These are phyloP conservation scores for Tetraselmis striata DNA, from an alignment of 139 green algal species.

Conservation along the genomic window DNA sequence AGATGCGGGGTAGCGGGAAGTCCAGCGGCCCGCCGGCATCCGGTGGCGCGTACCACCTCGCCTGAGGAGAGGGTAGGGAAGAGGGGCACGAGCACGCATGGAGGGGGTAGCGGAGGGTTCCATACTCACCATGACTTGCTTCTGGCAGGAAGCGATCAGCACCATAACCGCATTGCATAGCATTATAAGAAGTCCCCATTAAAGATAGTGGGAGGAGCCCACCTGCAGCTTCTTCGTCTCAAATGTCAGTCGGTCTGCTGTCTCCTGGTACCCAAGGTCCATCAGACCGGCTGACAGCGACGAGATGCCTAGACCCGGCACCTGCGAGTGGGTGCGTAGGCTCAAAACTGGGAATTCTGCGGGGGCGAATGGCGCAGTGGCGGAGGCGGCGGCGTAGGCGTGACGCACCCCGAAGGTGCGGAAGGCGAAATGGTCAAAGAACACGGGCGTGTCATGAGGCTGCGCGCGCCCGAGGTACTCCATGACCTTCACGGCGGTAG, in stretches of 20 bases:
- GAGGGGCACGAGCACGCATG: no score
- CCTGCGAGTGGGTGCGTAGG: no score
- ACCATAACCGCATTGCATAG: no score
- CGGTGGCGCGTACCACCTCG: neutral
- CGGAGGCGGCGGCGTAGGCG: no score
- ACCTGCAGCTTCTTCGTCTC: neutral
- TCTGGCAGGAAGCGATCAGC: no score
- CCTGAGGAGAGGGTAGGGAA: no score
- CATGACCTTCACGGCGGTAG: neutral
- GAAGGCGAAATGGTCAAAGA: neutral
- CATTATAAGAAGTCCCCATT: no score
- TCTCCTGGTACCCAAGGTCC: neutral
- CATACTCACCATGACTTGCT: no score
- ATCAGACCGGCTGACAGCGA: neutral
- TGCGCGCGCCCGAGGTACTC: neutral
- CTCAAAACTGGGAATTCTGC: no score
- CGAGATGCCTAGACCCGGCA: neutral
- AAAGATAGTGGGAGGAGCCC: no score
- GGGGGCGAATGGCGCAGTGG: no score
- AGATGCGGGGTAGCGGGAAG: neutral
- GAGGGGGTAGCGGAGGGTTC: no score
- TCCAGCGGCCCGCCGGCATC: neutral
- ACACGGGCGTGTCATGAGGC: neutral
- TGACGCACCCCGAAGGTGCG: neutral
- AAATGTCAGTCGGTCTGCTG: neutral